These are phyloP conservation scores for Penicillium occitanis DNA, from an alignment of 2,329 filamentous ascomycete species.

Conservation along the genomic window DNA sequence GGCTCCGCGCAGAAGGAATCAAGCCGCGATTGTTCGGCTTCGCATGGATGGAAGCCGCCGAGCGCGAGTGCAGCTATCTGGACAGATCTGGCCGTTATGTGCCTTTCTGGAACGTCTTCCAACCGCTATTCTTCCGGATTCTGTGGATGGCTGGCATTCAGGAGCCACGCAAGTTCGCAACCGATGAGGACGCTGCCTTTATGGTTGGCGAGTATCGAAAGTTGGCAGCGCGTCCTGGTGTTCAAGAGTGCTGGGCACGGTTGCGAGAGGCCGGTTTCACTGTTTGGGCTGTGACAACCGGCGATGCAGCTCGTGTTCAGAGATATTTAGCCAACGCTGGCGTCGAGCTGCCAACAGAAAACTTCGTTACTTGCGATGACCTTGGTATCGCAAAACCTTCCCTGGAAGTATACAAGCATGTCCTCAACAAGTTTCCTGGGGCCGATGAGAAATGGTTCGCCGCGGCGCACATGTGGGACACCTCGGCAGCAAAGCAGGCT, in stretches of 20 bases:
- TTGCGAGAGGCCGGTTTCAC: neutral
- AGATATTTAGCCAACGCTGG: neutral
- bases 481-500: slow-evolving; percentile 52
- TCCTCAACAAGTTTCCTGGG: slow-evolving; percentile 43
- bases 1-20: slow-evolving; percentile 36
- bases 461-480: slow-evolving; percentile 62
- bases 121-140: slow-evolving; percentile 46
- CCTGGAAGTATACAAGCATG: slow-evolving; percentile 47
- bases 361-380: slow-evolving; percentile 54
- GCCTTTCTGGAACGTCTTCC: slow-evolving; percentile 44
- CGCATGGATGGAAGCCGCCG: slow-evolving; percentile 47
- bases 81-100: slow-evolving; percentile 44
- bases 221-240: neutral
- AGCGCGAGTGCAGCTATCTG: slow-evolving; percentile 50
- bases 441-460: slow-evolving; percentile 55
- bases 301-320: neutral
- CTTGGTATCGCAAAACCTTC: slow-evolving; percentile 53
- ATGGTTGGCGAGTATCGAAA: slow-evolving; percentile 41
- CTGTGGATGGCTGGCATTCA: slow-evolving; percentile 43
- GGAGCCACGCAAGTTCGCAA: slow-evolving; percentile 41
- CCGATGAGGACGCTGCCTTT: slow-evolving; percentile 46
- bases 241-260: neutral
- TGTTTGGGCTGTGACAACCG: neutral
- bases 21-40: slow-evolving; percentile 44
- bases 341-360: slow-evolving; percentile 37